Percentiles rank a stretch among this genome's conserved stretches.
These are phyloP conservation scores for Alternaria infectoria DNA, from an alignment of 2,329 filamentous ascomycete species.

Conservation along the genomic window DNA sequence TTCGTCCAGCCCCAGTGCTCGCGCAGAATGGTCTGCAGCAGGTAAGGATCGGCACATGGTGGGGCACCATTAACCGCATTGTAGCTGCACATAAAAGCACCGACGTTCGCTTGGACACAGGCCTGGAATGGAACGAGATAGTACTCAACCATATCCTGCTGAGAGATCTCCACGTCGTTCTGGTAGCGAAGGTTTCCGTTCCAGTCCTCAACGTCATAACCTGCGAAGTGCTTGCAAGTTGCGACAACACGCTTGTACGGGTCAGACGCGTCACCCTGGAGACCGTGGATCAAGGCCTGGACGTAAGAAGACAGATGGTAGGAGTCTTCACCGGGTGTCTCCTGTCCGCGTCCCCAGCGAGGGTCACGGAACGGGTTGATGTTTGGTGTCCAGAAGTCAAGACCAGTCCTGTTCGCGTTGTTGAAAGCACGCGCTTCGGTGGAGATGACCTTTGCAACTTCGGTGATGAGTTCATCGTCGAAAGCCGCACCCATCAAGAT, in stretches of 20 bases:
- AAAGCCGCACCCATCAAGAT: conserved; percentile 69
- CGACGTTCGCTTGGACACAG: conserved; percentile 55
- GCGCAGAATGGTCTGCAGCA: conserved; percentile 68
- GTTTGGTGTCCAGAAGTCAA: conserved; percentile 69
- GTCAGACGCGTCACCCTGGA: conserved; percentile 55
- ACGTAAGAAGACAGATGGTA: conserved; percentile 61
- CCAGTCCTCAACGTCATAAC: conserved; percentile 42
- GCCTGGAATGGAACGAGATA: conserved; percentile 70
- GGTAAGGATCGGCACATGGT: conserved; percentile 67
- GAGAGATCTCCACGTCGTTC: conserved; percentile 63
- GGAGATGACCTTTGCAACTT: conserved; percentile 62
- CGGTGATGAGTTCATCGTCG: conserved; percentile 66
- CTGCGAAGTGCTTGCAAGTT: conserved; percentile 50
- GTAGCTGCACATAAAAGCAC: conserved; percentile 63
- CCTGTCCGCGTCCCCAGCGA: conserved; percentile 59
- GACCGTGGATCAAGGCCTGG: conserved; percentile 59
- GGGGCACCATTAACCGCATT: conserved; percentile 68
- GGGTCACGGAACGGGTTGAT: conserved; percentile 71
- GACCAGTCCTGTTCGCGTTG: conserved; percentile 63
- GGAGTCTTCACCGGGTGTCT: conserved; percentile 66
- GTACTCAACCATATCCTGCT: conserved; percentile 71
- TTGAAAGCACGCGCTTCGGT: conserved; percentile 71
- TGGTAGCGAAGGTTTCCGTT: conserved; percentile 48
- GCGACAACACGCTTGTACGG: conserved; percentile 36
- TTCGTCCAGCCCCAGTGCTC: conserved; percentile 70